Evolutionary conservation across 495 filamentous ascomycete genomes (phyloP).

Genomic region (Penicillium bialowiezense): DNA sequence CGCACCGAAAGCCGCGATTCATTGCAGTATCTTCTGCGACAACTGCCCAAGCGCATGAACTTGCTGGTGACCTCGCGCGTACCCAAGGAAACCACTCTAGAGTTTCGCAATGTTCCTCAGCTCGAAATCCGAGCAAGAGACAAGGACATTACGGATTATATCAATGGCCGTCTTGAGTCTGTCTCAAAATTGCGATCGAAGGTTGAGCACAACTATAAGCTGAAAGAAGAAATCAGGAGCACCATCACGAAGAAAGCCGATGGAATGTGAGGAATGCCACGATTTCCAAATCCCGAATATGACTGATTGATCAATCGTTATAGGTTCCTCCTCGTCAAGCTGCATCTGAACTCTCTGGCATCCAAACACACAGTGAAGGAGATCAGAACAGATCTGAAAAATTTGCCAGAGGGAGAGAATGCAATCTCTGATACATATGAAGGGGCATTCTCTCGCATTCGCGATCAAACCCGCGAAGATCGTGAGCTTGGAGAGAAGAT

Average conservation of each 20-base stretch:
- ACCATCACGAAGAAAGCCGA: constrained; percentile 25
- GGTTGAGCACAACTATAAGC: not conserved
- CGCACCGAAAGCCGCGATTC: not conserved
- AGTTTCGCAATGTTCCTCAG: not conserved
- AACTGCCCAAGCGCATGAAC: not conserved
- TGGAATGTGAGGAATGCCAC: constrained; percentile 31
- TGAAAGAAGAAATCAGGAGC: constrained; percentile 18
- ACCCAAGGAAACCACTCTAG: not conserved
- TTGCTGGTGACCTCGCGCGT: not conserved
- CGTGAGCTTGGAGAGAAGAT: constrained; percentile 1
- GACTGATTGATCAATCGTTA: not conserved
- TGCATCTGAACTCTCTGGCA: constrained; percentile 1
- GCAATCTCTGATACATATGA: constrained; percentile 2
- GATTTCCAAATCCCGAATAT: no score
- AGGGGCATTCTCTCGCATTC: constrained; percentile 1
- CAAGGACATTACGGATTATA: constrained; percentile 1
- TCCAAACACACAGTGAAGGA: not conserved
- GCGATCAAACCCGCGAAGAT: not conserved
- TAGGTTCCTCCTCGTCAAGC: constrained; percentile 2
- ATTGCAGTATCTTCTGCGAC: not conserved
- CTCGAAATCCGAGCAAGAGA: constrained; percentile 1
- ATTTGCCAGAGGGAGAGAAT: constrained; percentile 1
- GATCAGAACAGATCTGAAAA: not conserved
- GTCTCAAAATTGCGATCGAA: not conserved
- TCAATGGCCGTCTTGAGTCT: constrained; percentile 1